phyloP scores from a whole-genome alignment of 1,284 basidiomycete genomes.

The Mycosarcoma maydis region DNA sequence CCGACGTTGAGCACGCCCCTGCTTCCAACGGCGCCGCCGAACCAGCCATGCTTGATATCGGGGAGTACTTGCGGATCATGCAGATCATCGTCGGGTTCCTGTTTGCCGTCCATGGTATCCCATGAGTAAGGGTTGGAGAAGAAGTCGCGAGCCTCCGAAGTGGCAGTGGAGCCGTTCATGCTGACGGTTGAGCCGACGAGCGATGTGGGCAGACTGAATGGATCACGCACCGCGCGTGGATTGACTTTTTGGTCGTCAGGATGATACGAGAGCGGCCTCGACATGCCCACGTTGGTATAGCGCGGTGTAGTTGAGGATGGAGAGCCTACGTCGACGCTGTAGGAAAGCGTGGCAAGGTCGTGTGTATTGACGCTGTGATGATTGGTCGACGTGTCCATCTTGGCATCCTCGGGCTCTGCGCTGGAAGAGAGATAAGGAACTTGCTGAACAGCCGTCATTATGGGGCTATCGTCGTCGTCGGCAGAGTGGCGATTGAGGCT shows the following conservation, averaged over 20 bases:
- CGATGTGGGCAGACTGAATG: slow-evolving; percentile 30
- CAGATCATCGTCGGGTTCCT: slow-evolving; percentile 49
- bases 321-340: slow-evolving; percentile 15
- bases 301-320: neutral
- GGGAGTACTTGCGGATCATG: slow-evolving; percentile 33
- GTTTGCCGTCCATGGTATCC: slow-evolving; percentile 55
- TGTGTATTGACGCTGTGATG: slow-evolving; percentile 17
- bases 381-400: neutral
- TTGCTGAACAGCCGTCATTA: no score
- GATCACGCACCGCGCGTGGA: slow-evolving; percentile 34
- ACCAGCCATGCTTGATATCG: slow-evolving; percentile 14
- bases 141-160: slow-evolving; percentile 14
- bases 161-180: slow-evolving; percentile 7
- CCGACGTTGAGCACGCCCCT: slow-evolving; percentile 71
- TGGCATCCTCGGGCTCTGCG: slow-evolving; percentile 4
- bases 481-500: slow-evolving; percentile 8
- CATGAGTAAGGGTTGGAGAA: slow-evolving; percentile 50
- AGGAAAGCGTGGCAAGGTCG: slow-evolving; percentile 23
- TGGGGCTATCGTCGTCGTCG: slow-evolving; percentile 3
- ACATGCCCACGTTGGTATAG: slow-evolving; percentile 35
- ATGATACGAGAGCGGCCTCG: slow-evolving; percentile 26
- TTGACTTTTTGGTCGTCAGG: slow-evolving; percentile 42
- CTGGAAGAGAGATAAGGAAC: no score
- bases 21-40: slow-evolving; percentile 16
- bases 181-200: slow-evolving; percentile 23